phyloP scores from a whole-genome alignment of 1,284 basidiomycete genomes.

The Agaricales sp. region DNA sequence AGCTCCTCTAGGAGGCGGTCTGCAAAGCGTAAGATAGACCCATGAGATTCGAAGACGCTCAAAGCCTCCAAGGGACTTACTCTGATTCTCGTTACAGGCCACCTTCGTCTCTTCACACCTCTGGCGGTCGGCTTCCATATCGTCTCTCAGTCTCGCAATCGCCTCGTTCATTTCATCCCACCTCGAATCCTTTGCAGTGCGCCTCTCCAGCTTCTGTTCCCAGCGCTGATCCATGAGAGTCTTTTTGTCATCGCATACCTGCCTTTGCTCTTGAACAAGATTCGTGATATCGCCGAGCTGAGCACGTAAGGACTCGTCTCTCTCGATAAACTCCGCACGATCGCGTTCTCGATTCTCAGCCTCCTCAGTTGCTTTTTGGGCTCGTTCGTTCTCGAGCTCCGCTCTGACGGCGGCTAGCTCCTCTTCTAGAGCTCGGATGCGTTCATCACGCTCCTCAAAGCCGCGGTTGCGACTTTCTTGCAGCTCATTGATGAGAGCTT shows the following conservation, averaged over 20 bases:
- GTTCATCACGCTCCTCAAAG: constrained; percentile 40
- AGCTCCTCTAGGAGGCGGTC: constrained; percentile 36
- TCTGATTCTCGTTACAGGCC: constrained; percentile 26
- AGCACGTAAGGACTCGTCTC: constrained; percentile 43
- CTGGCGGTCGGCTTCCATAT: constrained; percentile 37
- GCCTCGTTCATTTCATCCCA: constrained; percentile 45
- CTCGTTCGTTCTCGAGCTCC: constrained; percentile 41
- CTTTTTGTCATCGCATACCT: constrained; percentile 45
- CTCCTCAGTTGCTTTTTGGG: constrained; percentile 44
- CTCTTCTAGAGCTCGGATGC: constrained; percentile 49
- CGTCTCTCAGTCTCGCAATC: constrained; percentile 42
- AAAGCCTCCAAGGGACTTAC: too few relatives aligned
- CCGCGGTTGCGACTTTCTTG: constrained; percentile 34
- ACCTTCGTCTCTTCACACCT: constrained; percentile 39
- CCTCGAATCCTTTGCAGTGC: constrained; percentile 42
- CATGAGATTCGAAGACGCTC: not conserved
- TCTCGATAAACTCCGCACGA: constrained; percentile 40
- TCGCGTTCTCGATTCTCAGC: constrained; percentile 50
- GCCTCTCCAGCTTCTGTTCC: constrained; percentile 43
- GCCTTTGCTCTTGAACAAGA: constrained; percentile 51
- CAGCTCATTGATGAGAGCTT: constrained; percentile 33
- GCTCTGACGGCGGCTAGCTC: constrained; percentile 29
- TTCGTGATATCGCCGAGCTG: constrained; percentile 62
- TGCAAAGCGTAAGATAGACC: not conserved
- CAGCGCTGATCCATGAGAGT: constrained; percentile 45